Evolutionary conservation across 2,329 filamentous ascomycete species (phyloP), one percentile per base, ranked within the genome.

Genomic region (Cladosporium halotolerans): DNA sequence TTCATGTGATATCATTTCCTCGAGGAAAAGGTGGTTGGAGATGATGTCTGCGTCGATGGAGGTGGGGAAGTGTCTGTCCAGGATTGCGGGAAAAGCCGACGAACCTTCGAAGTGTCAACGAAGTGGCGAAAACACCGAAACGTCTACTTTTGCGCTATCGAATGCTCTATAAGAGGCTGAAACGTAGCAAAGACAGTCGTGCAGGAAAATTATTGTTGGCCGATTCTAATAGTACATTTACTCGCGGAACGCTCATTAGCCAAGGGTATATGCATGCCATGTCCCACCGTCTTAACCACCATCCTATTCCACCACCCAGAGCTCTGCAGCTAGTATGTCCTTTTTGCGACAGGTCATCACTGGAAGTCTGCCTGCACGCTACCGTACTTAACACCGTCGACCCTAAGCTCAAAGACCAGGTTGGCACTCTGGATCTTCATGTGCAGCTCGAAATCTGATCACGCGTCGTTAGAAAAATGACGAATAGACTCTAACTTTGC

Each of bases 391-490:
- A 88, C 82, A 0, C 86, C 86, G 64, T 90, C 86, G 10, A 91
- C 86, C 70, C 87, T 86, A 50, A 91, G 70, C 70, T 91, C 86
- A 68, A 91, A 91, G 2, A 85, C 81, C 54, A 91, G 62, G 1
- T 86, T 85, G 0, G 87, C 87, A 62, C 84, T 88, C 64, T 89
- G 84, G 41, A 91, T 86, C 60, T 85, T 84, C 86, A 92, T 89
- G 72, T 90, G 86, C 5, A 91, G 79, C 9, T 86, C 88, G 56
- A 91, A 91, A 65, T 91, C 86, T 39, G 34, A 11, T 13, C 6
- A 39, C 8, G 36, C 8, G n/a, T 39, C 16, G 13, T 39, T 39
- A 39, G 36, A 13, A n/a, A 28, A 1, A 28, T 28, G 23, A 28
- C 5, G 7, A 7, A 28, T 28, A 7, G 23, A 28, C 7, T 28